Base-by-base conservation (phyloP, 2,329 filamentous ascomycete species). In the Periconia sp. region DNA sequence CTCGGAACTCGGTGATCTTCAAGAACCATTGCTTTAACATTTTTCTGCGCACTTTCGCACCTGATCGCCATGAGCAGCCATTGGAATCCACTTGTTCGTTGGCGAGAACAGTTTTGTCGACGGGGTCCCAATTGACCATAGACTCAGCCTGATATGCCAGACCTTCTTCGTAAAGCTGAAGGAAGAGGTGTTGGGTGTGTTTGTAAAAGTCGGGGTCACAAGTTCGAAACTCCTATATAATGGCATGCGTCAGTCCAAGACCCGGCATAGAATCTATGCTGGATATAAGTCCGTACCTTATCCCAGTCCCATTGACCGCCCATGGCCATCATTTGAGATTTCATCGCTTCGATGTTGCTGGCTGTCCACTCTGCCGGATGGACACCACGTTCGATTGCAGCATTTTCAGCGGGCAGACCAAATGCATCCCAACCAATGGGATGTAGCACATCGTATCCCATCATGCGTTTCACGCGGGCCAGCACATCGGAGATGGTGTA, bases 391-490 rank as follows among this genome's bases (percentile, higher is more conserved):
- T 95, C 90, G 53, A 95, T 89, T 9, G 92, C 92, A 17, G 92
- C 92, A 76, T 96, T 96, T 74, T 96, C 92, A 42, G 92, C 92
- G 11, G 92, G 92, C 52, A 96, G 77, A 1, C 92, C 92, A 75
- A 96, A 96, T 6, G 91, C 90, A 78, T 96, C 92, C 91, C 92
- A 96, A 11, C 92, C 92, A 82, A 96, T 96, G n/a, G 92, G 91
- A 59, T 96, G 84, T 49, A 95, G 74, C 31, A 95, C 90, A 51
- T 89, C 76, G 61, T 85, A 81, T 15, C 91, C 91, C 61, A 87
- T 85, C 76, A 96, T 85, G 23, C 82, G 82, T 64, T 87, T 85
- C 68, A 87, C 95, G 50, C 92, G 84, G 14, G 91, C 86, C 49
- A 96, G 77, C 10, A 92, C 89, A 76, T 96, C 92, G 56, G 91